These are phyloP conservation scores for Oehlia diaphana DNA, from an alignment of 192 early-diverging fungal genomes.

Conservation along the genomic window DNA sequence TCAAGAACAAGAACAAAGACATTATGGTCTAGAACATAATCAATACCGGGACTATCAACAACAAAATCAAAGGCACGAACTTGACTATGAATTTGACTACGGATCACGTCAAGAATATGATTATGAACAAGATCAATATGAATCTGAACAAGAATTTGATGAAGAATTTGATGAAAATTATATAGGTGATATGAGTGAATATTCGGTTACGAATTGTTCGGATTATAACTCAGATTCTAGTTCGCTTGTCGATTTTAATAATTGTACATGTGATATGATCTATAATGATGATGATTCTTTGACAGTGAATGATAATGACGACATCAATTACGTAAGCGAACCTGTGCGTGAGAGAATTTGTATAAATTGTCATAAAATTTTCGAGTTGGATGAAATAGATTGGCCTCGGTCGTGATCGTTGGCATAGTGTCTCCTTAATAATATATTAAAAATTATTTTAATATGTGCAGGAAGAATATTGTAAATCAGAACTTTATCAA, in stretches of 20 bases:
- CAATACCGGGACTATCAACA: not conserved
- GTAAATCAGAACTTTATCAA: too few species aligned
- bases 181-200: not conserved
- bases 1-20: not conserved
- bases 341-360: not conserved
- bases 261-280: not conserved
- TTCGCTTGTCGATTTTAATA: not conserved
- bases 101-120: not conserved
- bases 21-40: too few species aligned
- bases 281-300: not conserved
- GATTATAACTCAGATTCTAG: not conserved
- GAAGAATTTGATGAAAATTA: not conserved
- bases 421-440: too few species aligned
- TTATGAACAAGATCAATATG: not conserved
- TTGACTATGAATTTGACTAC: too few species aligned
- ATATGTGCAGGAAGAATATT: too few species aligned
- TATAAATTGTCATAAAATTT: not conserved
- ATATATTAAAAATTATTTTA: too few species aligned
- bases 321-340: not conserved
- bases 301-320: too few species aligned
- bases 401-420: not conserved
- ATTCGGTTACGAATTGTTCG: not conserved
- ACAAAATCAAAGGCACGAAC: not conserved
- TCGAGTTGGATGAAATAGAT: not conserved
- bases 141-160: not conserved